Conservation (phyloP, 768 basidiomycete genomes). For the Filobasidium wieringae region DNA sequence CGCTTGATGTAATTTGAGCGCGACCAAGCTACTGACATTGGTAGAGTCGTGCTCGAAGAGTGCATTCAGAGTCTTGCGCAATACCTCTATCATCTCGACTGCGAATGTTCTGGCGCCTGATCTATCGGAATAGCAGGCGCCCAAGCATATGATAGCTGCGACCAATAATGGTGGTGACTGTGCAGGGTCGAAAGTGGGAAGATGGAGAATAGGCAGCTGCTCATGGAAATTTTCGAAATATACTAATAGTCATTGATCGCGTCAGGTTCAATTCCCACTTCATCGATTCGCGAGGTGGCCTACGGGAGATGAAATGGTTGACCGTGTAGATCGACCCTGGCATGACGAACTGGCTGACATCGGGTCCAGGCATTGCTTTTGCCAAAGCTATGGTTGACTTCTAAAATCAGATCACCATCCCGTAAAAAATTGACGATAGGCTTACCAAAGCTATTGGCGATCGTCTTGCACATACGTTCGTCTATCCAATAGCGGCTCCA, state of each 20-base stretch:
- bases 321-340: slow-evolving; percentile 6
- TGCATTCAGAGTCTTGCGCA: slow-evolving; percentile 10
- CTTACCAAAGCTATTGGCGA: slow-evolving; percentile 12
- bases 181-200: slow-evolving; percentile 6
- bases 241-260: background rate
- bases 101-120: slow-evolving; percentile 4
- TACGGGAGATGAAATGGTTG: slow-evolving; percentile 9
- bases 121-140: slow-evolving; percentile 6
- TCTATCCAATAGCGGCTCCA: slow-evolving; percentile 10
- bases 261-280: background rate
- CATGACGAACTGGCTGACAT: slow-evolving; percentile 8
- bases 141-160: slow-evolving; percentile 6
- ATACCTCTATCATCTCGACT: slow-evolving; percentile 9
- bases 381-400: slow-evolving; percentile 3
- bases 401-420: too few relatives aligned
- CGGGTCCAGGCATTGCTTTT: slow-evolving; percentile 8
- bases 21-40: background rate
- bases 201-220: slow-evolving; percentile 5
- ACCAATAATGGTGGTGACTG: slow-evolving; percentile 4
- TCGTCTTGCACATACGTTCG: slow-evolving; percentile 2
- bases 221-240: slow-evolving; percentile 8
- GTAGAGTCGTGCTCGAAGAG: slow-evolving; percentile 9
- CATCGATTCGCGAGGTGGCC: background rate
- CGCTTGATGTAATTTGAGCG: background rate
- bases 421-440: background rate